Percentiles rank a stretch among this genome's conserved stretches.
These are phyloP conservation scores for Naegleria gruberi DNA, from an alignment of 208 protist species.

Conservation along the genomic window DNA sequence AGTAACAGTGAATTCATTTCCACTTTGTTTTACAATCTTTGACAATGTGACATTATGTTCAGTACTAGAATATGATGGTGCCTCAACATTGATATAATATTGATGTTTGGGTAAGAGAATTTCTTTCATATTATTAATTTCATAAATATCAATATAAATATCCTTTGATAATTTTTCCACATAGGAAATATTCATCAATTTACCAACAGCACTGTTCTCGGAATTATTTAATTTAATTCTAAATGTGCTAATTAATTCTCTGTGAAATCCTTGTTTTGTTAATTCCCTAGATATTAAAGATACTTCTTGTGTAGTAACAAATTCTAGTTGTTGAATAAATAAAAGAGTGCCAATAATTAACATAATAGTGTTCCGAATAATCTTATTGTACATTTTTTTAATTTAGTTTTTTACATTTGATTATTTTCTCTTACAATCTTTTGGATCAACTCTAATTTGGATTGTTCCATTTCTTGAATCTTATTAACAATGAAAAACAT, in stretches of 20 bases:
- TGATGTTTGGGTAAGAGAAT: neutral
- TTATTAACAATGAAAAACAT: neutral
- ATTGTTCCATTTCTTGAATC: neutral
- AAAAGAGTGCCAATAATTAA: too few relatives aligned
- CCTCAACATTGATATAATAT: neutral
- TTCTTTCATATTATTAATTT: neutral
- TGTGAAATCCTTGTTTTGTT: too few relatives aligned
- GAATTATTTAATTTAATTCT: too few relatives aligned
- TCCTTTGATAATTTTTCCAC: neutral
- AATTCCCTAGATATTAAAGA: too few relatives aligned
- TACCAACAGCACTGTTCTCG: too few relatives aligned
- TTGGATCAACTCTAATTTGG: neutral
- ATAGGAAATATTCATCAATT: neutral
- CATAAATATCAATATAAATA: conserved; percentile 1
- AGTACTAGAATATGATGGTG: neutral
- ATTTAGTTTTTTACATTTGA: too few relatives aligned
- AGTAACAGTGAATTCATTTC: neutral
- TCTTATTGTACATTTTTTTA: too few relatives aligned
- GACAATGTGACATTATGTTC: neutral
- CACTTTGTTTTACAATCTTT: neutral
- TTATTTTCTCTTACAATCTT: too few relatives aligned
- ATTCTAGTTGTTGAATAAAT: too few relatives aligned
- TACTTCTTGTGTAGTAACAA: too few relatives aligned
- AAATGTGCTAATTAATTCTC: too few relatives aligned
- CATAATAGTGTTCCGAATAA: too few relatives aligned